A percentile compares a stretch with the other conserved stretches of the same genome.
Conservation (phyloP, 179 eudicot species). For the Spinacia oleracea region DNA sequence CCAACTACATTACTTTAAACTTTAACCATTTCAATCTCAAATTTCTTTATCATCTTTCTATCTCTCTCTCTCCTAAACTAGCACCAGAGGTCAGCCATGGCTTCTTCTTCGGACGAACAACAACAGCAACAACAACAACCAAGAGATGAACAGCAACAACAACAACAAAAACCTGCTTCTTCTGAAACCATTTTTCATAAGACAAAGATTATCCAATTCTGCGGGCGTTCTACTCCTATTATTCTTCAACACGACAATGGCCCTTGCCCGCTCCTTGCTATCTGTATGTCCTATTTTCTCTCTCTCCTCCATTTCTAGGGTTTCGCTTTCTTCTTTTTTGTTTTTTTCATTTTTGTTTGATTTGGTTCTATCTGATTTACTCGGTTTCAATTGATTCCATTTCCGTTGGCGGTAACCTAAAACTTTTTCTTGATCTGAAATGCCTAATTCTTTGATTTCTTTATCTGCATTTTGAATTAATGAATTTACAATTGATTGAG, state of each 20-base stretch:
- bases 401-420: neutral
- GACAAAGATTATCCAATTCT: slow-evolving; percentile 71
- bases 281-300: slow-evolving; percentile 49
- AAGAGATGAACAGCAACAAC: slow-evolving; percentile 14
- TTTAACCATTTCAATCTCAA: neutral
- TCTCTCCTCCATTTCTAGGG: slow-evolving; percentile 32
- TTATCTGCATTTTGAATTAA: neutral
- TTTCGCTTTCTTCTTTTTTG: slow-evolving; percentile 18
- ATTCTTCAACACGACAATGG: slow-evolving; percentile 94
- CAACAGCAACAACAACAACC: slow-evolving; percentile 1
- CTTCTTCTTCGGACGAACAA: slow-evolving; percentile 16
- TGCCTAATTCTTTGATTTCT: neutral
- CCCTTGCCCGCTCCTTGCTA: slow-evolving; percentile 95
- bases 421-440: neutral
- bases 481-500: neutral
- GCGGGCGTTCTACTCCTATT: slow-evolving; percentile 69
- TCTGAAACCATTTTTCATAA: slow-evolving; percentile 40
- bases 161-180: slow-evolving; percentile 23
- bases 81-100: slow-evolving; percentile 8
- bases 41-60: neutral
- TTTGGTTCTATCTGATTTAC: neutral
- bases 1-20: neutral
- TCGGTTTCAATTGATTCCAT: neutral
- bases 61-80: neutral
- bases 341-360: neutral